Evolutionary conservation across 2,329 filamentous ascomycete species (phyloP).

Genomic region (Colletotrichum phormii): DNA sequence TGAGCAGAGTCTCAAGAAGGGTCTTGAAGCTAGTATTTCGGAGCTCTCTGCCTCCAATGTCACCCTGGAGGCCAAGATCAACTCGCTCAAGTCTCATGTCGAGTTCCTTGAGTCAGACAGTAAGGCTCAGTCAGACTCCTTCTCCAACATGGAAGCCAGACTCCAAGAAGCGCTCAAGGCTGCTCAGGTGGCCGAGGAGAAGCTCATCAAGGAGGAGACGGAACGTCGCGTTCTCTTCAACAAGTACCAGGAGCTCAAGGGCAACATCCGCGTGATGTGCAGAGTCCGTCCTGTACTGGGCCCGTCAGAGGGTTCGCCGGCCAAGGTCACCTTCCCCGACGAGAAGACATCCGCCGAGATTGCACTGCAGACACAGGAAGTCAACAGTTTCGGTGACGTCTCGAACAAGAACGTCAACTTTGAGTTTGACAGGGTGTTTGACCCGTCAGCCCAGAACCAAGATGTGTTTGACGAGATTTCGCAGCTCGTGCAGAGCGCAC

Average conservation of each 20-base stretch:
- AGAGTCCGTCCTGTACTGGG: constrained; percentile 83
- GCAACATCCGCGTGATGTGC: constrained; percentile 98
- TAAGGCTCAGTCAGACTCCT: constrained; percentile 88
- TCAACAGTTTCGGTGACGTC: constrained; percentile 80
- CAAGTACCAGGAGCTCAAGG: constrained; percentile 96
- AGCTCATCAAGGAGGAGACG: constrained; percentile 91
- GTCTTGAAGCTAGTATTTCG: constrained; percentile 63
- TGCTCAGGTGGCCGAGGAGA: constrained; percentile 79
- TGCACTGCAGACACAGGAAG: constrained; percentile 84
- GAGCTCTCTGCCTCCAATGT: constrained; percentile 71
- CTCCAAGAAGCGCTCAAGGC: constrained; percentile 81
- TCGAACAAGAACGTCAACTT: constrained; percentile 86
- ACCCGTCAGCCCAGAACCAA: constrained; percentile 79
- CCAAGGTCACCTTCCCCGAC: constrained; percentile 83
- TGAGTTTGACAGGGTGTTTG: constrained; percentile 93
- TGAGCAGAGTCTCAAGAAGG: constrained; percentile 72
- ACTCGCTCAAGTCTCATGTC: constrained; percentile 82
- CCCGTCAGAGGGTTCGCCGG: constrained; percentile 70
- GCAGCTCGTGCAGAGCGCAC: constrained; percentile 93
- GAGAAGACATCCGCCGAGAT: constrained; percentile 90
- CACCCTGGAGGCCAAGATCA: constrained; percentile 79
- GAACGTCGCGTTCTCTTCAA: constrained; percentile 93
- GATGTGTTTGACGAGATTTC: constrained; percentile 97
- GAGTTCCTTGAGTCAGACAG: constrained; percentile 91
- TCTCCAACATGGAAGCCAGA: constrained; percentile 82